Conservation (phyloP, 176 grass and related monocot species). For the Aegilops tauschii region DNA sequence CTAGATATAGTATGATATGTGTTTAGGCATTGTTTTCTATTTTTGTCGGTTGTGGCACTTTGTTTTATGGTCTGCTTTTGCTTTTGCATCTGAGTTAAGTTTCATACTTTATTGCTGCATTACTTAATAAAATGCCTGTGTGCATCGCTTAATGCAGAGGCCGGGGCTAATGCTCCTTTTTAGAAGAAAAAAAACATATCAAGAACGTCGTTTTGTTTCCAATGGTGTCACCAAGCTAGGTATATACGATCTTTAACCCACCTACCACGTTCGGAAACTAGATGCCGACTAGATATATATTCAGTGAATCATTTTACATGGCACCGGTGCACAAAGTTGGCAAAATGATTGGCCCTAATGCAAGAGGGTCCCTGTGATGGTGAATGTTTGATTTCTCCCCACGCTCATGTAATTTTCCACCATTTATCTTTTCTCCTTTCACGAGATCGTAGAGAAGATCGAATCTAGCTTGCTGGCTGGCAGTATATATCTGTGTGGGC, state of each 20-base stretch:
- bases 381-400: background rate
- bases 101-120: too few species aligned
- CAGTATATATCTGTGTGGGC: background rate
- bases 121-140: too few species aligned
- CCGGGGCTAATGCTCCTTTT: too few species aligned
- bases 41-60: too few species aligned
- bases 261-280: background rate
- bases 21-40: too few species aligned
- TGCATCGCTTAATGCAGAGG: too few species aligned
- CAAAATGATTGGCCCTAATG: background rate
- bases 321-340: background rate
- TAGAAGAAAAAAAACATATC: too few species aligned
- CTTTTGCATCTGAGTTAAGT: too few species aligned
- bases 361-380: background rate
- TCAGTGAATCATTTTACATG: background rate
- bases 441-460: constrained; percentile 9
- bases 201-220: background rate
- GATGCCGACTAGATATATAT: constrained; percentile 3
- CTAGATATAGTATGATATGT: too few species aligned
- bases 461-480: background rate
- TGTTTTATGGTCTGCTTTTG: too few species aligned
- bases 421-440: background rate
- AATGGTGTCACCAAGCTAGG: background rate
- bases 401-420: background rate
- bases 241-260: background rate